Evolutionary conservation across 2,329 filamentous ascomycete species (phyloP), one percentile per base, ranked within the genome.

Genomic region (Boeremia exigua): DNA sequence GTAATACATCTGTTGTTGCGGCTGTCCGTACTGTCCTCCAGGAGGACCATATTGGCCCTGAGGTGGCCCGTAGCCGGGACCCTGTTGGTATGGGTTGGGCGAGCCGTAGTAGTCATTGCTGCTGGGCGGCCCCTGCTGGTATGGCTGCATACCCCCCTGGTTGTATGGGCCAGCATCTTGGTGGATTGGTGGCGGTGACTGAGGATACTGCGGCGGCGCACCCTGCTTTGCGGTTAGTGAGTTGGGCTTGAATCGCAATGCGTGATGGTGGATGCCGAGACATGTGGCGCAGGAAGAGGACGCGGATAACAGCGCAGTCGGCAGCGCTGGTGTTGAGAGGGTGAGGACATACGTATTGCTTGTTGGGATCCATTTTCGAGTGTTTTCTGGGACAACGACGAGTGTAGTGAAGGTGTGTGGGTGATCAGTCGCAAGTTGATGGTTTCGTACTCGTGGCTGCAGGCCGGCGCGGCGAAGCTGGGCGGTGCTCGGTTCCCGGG

Each of bases 1-100:
- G 54, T 74, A 74, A 37, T 75, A 67, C 70, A 73, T 73, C 51
- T 73, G 68, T 33, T 72, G 77, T 39, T 65, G 66, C 19, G 72
- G 77, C 42, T 65, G 66, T 15, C 56, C 56, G 56, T 68, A 68
- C 56, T 67, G 69, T 46, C 65, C 66, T 56, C 62, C 58, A 4
- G 63, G 66, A 17, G 56, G 57, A 1, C 58, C 59, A 51, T 70
- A 70, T 56, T 67, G 67, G 33, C 65, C 61, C 49, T 63, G 60
- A 4, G 62, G 66, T 9, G 56, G 58, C 14, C 59, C 59, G 55
- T 70, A 70, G 45, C 50, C 50, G 4, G 28, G 52, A 4, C 48
- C 49, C 42, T 59, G 66, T 38, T 66, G 63, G 38, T 69, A 66
- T 29, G 65, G 66, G 44, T 60, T 61, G 36, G 66, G 64, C 28